phyloP scores from a whole-genome alignment of 2,329 filamentous ascomycete genomes.

The Bipolaris zeicola region DNA sequence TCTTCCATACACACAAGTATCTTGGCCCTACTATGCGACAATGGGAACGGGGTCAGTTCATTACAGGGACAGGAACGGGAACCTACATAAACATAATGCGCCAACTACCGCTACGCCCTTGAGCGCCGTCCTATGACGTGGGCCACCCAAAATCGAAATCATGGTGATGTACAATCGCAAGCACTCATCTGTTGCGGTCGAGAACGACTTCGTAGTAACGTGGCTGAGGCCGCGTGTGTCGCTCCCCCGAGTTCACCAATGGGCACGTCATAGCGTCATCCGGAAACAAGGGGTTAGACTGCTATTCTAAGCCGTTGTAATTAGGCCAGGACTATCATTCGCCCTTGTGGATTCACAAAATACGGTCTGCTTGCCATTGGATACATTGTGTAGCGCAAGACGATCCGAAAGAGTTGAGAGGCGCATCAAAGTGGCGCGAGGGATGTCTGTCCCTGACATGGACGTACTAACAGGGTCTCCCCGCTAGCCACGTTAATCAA shows the following conservation, averaged over 20 bases:
- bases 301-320: neutral
- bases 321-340: neutral
- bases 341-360: neutral
- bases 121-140: neutral
- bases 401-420: neutral
- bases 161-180: neutral
- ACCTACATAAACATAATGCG: slow-evolving; percentile 12
- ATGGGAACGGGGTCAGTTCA: too few species aligned
- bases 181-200: slow-evolving; percentile 4
- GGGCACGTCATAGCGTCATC: slow-evolving; percentile 14
- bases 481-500: neutral
- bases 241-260: neutral
- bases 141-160: slow-evolving; percentile 8
- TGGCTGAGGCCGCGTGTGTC: neutral
- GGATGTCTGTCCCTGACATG: too few species aligned
- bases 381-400: neutral
- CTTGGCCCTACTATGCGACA: neutral
- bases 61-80: neutral
- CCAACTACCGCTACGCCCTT: slow-evolving; percentile 10
- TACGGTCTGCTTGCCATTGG: neutral
- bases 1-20: neutral
- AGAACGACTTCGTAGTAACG: neutral
- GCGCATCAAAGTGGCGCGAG: neutral
- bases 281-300: slow-evolving; percentile 4
- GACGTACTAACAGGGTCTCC: neutral